Evolutionary conservation across 2,329 filamentous ascomycete genomes (phyloP).

Genomic region (Xylaria multiplex): DNA sequence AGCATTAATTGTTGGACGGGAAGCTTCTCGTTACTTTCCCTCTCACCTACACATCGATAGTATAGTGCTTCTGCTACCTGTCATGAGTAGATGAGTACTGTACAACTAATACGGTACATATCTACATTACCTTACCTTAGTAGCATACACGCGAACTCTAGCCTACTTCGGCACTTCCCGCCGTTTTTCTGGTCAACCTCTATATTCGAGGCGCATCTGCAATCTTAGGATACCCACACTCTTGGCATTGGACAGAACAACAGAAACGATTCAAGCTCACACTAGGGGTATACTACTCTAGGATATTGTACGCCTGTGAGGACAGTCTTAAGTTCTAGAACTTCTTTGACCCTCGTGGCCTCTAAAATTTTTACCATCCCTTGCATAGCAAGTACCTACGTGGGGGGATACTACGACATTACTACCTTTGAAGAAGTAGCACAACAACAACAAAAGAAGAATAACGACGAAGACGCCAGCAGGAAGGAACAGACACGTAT

Average conservation of each 20-base stretch:
- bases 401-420: background rate
- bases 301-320: background rate
- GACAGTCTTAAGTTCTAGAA: background rate
- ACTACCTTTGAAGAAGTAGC: background rate
- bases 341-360: conserved; percentile 8
- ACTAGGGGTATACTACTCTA: background rate
- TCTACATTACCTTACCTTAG: no score
- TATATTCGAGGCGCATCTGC: conserved; percentile 20
- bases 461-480: background rate
- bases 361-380: background rate
- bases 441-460: background rate
- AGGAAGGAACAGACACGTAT: conserved; percentile 9
- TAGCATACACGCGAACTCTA: conserved; percentile 4
- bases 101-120: background rate
- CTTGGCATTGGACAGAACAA: conserved; percentile 26
- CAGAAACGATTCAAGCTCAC: conserved; percentile 6
- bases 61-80: background rate
- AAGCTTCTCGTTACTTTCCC: background rate
- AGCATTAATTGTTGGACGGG: background rate
- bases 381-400: conserved; percentile 4
- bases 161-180: conserved; percentile 31
- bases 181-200: conserved; percentile 5
- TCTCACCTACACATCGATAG: background rate
- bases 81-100: no score
- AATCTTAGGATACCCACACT: conserved; percentile 35